Evolutionary conservation across 208 protist genomes (phyloP).

Genomic region (Leishmania tarentolae): DNA sequence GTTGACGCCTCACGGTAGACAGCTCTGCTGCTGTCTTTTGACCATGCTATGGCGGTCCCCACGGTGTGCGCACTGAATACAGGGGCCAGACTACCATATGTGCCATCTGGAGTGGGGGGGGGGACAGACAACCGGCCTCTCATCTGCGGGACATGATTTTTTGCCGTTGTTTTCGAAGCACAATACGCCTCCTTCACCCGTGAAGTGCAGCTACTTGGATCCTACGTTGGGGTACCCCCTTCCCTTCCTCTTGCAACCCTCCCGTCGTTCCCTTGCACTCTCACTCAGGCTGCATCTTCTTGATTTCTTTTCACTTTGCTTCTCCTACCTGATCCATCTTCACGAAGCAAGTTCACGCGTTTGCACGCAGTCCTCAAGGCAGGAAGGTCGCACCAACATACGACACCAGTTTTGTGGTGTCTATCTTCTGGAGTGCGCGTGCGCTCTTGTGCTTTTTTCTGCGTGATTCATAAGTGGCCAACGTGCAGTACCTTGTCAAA

Average conservation of each 20-base stretch:
- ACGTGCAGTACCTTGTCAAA: neutral
- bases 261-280: neutral
- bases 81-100: neutral
- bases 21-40: constrained; percentile 8
- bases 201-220: neutral
- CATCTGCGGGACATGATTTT: neutral
- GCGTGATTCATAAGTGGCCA: neutral
- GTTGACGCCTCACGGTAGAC: neutral
- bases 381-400: neutral
- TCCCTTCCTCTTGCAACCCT: neutral
- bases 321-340: too few species aligned
- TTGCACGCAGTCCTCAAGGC: neutral
- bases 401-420: neutral
- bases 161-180: neutral
- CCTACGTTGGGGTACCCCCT: neutral
- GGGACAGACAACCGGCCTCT: neutral
- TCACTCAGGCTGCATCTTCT: neutral
- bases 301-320: neutral
- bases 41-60: neutral
- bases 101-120: neutral
- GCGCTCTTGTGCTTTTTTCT: neutral
- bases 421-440: neutral
- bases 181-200: neutral
- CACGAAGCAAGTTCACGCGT: neutral
- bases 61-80: neutral